phyloP scores from a whole-genome alignment of 2,329 filamentous ascomycete genomes.

The Aspergillus neoniger region DNA sequence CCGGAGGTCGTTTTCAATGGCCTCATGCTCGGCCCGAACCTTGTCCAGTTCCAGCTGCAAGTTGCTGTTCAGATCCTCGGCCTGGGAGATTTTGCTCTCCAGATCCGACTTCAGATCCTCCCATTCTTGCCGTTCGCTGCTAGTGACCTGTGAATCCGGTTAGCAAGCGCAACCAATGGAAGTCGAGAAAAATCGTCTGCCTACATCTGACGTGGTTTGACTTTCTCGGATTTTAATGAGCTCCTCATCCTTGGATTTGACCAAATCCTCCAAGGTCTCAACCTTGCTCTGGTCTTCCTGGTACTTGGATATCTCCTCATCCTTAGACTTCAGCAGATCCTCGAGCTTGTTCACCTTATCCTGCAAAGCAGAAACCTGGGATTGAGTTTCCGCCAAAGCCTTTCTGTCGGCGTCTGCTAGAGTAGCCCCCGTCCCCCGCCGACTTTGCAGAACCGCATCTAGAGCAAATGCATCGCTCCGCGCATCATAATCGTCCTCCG shows the following conservation, averaged over 20 bases:
- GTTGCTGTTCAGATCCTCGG: constrained; percentile 74
- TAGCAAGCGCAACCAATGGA: constrained; percentile 3
- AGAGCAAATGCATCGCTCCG: constrained; percentile 66
- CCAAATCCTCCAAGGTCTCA: constrained; percentile 66
- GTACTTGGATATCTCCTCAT: constrained; percentile 66
- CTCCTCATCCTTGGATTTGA: constrained; percentile 73
- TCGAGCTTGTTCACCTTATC: constrained; percentile 74
- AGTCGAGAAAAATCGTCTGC: not conserved
- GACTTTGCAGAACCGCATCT: constrained; percentile 51
- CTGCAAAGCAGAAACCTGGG: constrained; percentile 72
- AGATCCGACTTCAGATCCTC: constrained; percentile 64
- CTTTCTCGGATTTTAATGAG: constrained; percentile 63
- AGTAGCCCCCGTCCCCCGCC: constrained; percentile 53
- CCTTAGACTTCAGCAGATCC: constrained; percentile 66
- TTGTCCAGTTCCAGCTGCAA: constrained; percentile 77
- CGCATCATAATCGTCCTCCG: constrained; percentile 58
- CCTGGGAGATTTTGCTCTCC: constrained; percentile 72
- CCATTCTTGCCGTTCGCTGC: constrained; percentile 70
- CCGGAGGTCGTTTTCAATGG: constrained; percentile 63
- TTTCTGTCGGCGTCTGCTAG: constrained; percentile 65
- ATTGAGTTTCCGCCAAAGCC: constrained; percentile 75
- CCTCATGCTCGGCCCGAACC: constrained; percentile 67
- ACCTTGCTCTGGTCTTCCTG: constrained; percentile 61
- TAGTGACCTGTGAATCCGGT: constrained; percentile 43
- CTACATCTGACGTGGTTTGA: constrained; percentile 51